Percentiles rank a stretch among this genome's conserved stretches.
Conservation (phyloP, 192 early-diverging fungal genomes). For the Helicostylum pulchrum region DNA sequence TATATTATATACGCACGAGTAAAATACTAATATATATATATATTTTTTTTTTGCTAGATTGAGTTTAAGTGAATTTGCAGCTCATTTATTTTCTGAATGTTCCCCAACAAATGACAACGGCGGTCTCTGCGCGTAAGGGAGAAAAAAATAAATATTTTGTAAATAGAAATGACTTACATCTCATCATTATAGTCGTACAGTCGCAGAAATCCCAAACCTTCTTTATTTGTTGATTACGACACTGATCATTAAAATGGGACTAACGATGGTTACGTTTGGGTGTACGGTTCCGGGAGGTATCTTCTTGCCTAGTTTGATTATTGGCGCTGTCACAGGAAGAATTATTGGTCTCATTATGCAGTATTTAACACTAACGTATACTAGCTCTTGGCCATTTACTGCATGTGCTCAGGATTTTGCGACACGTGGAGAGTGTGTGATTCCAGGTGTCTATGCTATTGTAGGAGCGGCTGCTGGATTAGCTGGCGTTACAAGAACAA, state of each 20-base stretch:
- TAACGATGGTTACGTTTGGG: constrained; percentile 74
- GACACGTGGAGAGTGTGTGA: constrained; percentile 64
- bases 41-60: constrained; percentile 49
- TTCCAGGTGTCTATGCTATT: constrained; percentile 93
- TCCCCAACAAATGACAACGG: constrained; percentile 48
- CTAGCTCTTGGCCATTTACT: constrained; percentile 67
- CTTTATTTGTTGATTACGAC: constrained; percentile 60
- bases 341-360: constrained; percentile 84
- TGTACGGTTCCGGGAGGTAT: constrained; percentile 81
- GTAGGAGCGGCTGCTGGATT: constrained; percentile 90
- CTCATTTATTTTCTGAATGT: constrained; percentile 89
- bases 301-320: constrained; percentile 92
- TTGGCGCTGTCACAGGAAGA: constrained; percentile 90
- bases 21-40: background rate
- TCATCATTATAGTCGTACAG: constrained; percentile 21
- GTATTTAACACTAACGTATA: constrained; percentile 51
- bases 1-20: too few relatives aligned
- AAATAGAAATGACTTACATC: background rate
- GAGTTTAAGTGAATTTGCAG: constrained; percentile 80
- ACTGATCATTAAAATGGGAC: constrained; percentile 53
- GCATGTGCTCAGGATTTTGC: constrained; percentile 71
- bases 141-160: background rate
- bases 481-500: constrained; percentile 82
- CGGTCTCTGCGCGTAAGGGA: constrained; percentile 54
- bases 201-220: constrained; percentile 38